Base-by-base conservation (phyloP, 2,329 filamentous ascomycete species). In the Cladosporium austrohemisphaericum region DNA sequence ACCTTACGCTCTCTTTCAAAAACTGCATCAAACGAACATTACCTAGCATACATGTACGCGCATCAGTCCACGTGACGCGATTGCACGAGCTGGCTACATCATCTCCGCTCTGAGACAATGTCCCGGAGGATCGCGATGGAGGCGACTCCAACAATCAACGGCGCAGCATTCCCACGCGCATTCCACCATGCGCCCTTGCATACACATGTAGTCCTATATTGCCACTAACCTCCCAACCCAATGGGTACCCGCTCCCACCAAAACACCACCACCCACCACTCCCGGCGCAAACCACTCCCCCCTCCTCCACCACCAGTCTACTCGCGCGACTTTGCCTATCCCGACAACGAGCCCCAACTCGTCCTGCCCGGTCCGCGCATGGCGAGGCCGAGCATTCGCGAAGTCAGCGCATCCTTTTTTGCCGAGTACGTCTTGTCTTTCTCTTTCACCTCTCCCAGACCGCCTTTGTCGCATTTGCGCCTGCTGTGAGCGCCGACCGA, bases 381-480 rank as follows among this genome's bases (percentile, higher is more conserved):
- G 68, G 71, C 70, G 61, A 65, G 63, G 59, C 67, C 65, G 53
- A 71, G 71, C 61, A 73, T 77, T 56, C 68, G 66, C 56, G 67
- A 71, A 53, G 65, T 68, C 53, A 69, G 73, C 59, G 74, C 75
- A 53, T 68, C 69, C 53, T 69, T 67, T 51, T 78, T 73, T 69
- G 75, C 76, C 64, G 73, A 76, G 76, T 78, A 75, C 65, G 75
- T 73, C 53, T 56, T 65, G 65, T 49, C 59, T 69, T 60, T 56
- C 63, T 70, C 32, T 41, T 66, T 25, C 47, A 44, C 41, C 41
- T 25, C 23, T 29, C 38, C 22, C 36, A n/a, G 13, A 19, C 14
- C 37, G 13, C 29, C 20, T 2, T 23, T n/a, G 16, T 23, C 33
- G 28, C 13, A 20, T 11, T 20, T 36, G 37, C 37, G 23, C 38